Evolutionary conservation across 495 filamentous ascomycete genomes (phyloP).

Genomic region (Aspergillus carlsbadensis): DNA sequence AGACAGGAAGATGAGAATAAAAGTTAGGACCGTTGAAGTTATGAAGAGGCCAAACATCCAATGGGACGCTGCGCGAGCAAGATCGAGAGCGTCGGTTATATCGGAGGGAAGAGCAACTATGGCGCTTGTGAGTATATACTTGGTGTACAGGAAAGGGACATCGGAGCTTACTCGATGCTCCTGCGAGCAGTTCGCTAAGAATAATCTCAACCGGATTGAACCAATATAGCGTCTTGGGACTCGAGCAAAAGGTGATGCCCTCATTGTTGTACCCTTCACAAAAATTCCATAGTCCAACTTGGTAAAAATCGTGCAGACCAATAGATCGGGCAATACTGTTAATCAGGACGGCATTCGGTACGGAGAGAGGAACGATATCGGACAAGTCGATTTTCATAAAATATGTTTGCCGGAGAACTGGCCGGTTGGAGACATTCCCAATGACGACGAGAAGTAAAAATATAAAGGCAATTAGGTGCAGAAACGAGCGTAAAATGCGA

Average conservation of each 20-base stretch:
- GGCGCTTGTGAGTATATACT: not conserved
- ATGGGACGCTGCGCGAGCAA: constrained; percentile 76
- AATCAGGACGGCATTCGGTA: constrained; percentile 74
- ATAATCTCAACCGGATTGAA: constrained; percentile 88
- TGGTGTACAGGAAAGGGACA: not conserved
- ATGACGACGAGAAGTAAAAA: constrained; percentile 79
- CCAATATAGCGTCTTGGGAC: constrained; percentile 70
- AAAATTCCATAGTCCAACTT: constrained; percentile 86
- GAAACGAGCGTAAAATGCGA: constrained; percentile 58
- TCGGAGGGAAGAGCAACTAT: constrained; percentile 74
- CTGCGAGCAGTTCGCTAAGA: constrained; percentile 70
- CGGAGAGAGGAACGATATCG: constrained; percentile 73
- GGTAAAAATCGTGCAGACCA: constrained; percentile 91
- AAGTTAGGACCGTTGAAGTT: constrained; percentile 61
- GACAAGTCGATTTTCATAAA: constrained; percentile 82
- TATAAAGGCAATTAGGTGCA: constrained; percentile 70
- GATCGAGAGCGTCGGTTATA: constrained; percentile 66
- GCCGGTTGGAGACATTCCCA: constrained; percentile 61
- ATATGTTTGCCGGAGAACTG: constrained; percentile 66
- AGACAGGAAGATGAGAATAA: constrained; percentile 66
- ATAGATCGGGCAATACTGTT: constrained; percentile 87
- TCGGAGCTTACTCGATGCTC: constrained; percentile 64
- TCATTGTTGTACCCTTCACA: constrained; percentile 77
- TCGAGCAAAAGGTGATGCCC: constrained; percentile 73
- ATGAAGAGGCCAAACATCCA: constrained; percentile 93